phyloP scores from a whole-genome alignment of 2,329 filamentous ascomycete genomes.

The Pseudocercospora vitis region DNA sequence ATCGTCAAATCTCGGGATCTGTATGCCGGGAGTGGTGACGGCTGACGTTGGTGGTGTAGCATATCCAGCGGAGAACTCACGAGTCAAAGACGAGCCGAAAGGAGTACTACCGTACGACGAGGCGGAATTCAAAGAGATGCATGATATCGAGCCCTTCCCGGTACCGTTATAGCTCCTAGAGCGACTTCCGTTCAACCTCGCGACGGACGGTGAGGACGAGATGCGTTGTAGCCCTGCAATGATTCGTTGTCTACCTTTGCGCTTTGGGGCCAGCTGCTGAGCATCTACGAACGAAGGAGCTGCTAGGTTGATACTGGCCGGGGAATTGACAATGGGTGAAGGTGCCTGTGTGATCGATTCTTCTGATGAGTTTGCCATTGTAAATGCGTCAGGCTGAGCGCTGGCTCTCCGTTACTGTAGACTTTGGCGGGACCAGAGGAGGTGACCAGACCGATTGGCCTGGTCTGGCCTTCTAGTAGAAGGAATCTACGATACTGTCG shows the following conservation, averaged over 20 bases:
- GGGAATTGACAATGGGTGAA: constrained; percentile 17
- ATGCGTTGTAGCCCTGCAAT: constrained; percentile 76
- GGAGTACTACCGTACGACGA: constrained; percentile 54
- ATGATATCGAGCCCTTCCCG: constrained; percentile 64
- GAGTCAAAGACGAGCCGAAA: constrained; percentile 55
- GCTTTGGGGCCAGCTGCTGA: constrained; percentile 51
- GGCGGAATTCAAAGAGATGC: constrained; percentile 59
- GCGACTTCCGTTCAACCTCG: constrained; percentile 61
- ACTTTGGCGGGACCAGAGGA: neutral
- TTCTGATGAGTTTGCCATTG: constrained; percentile 22
- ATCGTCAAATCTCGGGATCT: constrained; percentile 53
- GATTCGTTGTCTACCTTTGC: constrained; percentile 68
- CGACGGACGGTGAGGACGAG: constrained; percentile 73
- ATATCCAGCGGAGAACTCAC: constrained; percentile 57
- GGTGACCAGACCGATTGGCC: constrained; percentile 5
- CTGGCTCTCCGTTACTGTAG: neutral
- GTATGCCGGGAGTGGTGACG: constrained; percentile 47
- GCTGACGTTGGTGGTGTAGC: constrained; percentile 58
- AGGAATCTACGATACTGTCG: neutral
- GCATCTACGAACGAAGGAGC: constrained; percentile 31
- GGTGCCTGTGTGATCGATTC: constrained; percentile 23
- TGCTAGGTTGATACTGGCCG: constrained; percentile 31
- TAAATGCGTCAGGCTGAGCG: neutral
- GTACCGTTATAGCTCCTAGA: constrained; percentile 65
- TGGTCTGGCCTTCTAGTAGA: constrained; percentile 4